Evolutionary conservation across 345 rosid genomes (phyloP).

Genomic region (Psidium guajava): DNA sequence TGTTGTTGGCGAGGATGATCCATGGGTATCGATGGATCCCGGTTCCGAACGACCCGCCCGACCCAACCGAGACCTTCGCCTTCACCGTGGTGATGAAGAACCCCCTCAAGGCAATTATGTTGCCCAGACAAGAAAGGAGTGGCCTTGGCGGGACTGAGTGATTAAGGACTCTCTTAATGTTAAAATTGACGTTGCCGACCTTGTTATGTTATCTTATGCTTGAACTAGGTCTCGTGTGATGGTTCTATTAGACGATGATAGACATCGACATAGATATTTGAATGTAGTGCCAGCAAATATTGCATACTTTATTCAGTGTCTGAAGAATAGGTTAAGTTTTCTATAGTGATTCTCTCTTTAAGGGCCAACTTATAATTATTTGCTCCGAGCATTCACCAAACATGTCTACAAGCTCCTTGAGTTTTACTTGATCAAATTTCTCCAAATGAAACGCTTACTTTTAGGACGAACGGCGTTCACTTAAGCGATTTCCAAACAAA

Average conservation of each 20-base stretch:
- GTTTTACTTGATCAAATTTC: neutral
- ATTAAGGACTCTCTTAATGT: neutral
- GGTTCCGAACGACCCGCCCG: conserved; percentile 50
- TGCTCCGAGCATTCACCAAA: neutral
- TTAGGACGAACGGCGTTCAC: neutral
- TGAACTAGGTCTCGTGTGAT: neutral
- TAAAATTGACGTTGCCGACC: neutral
- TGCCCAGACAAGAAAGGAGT: conserved; percentile 25
- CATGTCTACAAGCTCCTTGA: neutral
- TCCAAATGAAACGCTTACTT: neutral
- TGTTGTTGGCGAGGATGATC: conserved; percentile 81
- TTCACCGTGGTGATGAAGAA: conserved; percentile 93
- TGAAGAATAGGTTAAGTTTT: neutral
- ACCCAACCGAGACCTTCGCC: conserved; percentile 75
- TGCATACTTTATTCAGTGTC: neutral
- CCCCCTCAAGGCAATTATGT: conserved; percentile 57
- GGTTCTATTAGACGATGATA: neutral
- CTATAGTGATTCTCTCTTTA: neutral
- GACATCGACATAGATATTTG: neutral
- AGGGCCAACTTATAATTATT: neutral
- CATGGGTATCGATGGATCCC: conserved; percentile 75
- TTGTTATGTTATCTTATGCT: neutral
- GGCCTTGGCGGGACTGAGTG: neutral
- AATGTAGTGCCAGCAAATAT: neutral
- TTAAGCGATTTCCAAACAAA: fast-evolving